Base-by-base conservation (phyloP, 2,329 filamentous ascomycete species). In the Pseudophaeomoniella oleicola region DNA sequence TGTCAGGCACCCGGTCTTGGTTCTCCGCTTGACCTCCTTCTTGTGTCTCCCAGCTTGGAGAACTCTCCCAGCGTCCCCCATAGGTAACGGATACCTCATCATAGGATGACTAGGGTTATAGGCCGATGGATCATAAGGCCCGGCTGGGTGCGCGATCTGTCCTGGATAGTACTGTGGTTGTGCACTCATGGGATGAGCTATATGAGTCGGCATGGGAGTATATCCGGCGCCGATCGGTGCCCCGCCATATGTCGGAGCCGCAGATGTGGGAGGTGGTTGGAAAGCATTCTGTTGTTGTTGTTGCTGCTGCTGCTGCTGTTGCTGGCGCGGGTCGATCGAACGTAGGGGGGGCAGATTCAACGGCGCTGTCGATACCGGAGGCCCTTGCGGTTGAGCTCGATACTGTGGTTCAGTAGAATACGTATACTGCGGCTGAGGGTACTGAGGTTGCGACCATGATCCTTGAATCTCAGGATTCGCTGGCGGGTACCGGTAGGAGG, bases 21-120 rank as follows among this genome's bases (percentile, higher is more conserved):
- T 83, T 52, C 79, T 67, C 46, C 78, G 68, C 62, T 83, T 83
- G 55, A 83, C 81, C 59, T 84, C 78, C 60, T 81, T 77, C 57
- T 67, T 66, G 54, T 80, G 74, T 48, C 76, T 65, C 34, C 71
- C 72, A 41, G 73, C 71, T 15, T 71, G 71, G 55, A 78, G 19
- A 32, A 9, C 6, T 34, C 32, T 19, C 9, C 22, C 22, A 27
- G n/a, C 22, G n/a, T 27, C 22, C n/a, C 22, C 22, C 22, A 27
- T 27, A 27, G 22, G 22, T 9, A 27, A n/a, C 6, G 22, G 22
- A 27, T 27, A 27, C 22, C 22, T 6, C 22, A 27, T 27, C 22
- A 27, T 27, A 9, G 22, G 9, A n/a, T 6, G 22, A 27, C n/a
- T 27, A 9, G 22, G 22, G 6, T 6, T 6, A n/a, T 27, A 27